Evolutionary conservation across 169 alveolate species (phyloP), one percentile per base, ranked within the genome.

Genomic region (Plasmodium inui): DNA sequence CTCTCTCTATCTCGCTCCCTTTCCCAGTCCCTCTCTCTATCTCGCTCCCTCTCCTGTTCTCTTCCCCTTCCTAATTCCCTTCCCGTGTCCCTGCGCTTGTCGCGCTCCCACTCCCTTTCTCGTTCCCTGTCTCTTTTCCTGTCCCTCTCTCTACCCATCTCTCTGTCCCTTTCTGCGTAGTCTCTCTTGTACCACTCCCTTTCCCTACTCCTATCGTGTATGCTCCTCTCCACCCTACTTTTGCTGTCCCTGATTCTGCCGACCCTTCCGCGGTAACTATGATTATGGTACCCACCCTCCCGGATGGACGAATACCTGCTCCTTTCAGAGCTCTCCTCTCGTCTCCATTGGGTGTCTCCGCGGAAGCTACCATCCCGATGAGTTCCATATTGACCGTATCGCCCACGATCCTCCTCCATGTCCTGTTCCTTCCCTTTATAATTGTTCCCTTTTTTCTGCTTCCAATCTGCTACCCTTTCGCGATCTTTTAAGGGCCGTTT

Each of bases 321-420:
- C 81, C 46, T 86, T 50, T 76, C 83, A 14, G 12, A 32, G 14
- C 80, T 84, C n/a, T 32, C 28, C 78, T 67, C 92, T 12, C 82
- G 50, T n/a, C 76, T 67, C 71, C 32, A 57, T 2, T 82, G 39
- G 4, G 14, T 67, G 17, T 83, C 92, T 32, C 83, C 32, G 12
- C 78, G 41, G 37, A 26, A 37, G 61, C 67, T 80, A 57, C 74
- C 83, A 44, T 84, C 83, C 17, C 74, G 50, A 3, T 22, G 19
- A 3, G 32, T 28, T 44, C 19, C 53, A n/a, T 10, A 26, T 67
- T 26, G 32, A 22, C 41, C 76, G 9, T 67, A 28, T 28, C 39
- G 41, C 22, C 39, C 39, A 26, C n/a, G 73, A 3, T 78, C 70
- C 41, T 55, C 39, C 17, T 82, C 80, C 50, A 10, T 32, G 67